Percentiles rank a stretch among this genome's conserved stretches.
Evolutionary conservation across 1,284 basidiomycete genomes (phyloP).

Genomic region (Microbotryomycetes sp.): DNA sequence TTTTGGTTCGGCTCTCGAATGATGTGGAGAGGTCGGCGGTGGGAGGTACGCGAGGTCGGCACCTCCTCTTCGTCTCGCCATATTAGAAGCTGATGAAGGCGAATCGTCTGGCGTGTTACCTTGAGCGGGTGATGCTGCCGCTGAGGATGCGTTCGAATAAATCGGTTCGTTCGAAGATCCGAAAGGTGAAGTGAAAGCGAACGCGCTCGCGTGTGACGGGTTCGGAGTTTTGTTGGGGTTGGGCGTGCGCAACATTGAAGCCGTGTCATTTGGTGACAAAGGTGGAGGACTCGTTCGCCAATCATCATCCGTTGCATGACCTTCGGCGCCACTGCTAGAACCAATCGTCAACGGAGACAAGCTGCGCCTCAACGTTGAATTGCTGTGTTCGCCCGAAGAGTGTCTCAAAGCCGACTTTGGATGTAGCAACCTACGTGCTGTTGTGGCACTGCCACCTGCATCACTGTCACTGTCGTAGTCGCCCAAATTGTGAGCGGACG

Average conservation of each 20-base stretch:
- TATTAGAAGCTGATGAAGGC: neutral
- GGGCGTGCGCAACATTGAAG: conserved; percentile 4
- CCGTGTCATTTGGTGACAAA: too few species aligned
- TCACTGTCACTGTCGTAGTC: neutral
- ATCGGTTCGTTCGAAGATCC: neutral
- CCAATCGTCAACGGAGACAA: neutral
- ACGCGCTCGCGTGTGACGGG: neutral
- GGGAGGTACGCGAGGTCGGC: neutral
- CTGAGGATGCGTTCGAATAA: neutral
- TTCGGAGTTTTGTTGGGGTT: conserved; percentile 19
- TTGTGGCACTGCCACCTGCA: neutral
- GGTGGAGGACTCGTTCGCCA: neutral
- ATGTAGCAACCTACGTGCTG: neutral
- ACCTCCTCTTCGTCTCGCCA: neutral
- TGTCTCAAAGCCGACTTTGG: neutral
- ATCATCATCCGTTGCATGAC: neutral
- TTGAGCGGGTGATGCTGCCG: neutral
- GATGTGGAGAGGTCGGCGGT: conserved; percentile 2
- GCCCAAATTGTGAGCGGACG: neutral
- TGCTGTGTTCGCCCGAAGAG: neutral
- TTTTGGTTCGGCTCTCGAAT: conserved; percentile 25
- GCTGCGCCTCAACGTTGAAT: neutral
- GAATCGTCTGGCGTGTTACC: conserved; percentile 2
- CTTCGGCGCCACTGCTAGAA: neutral
- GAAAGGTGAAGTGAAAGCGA: conserved; percentile 23